Base-by-base conservation (phyloP, 2,329 filamentous ascomycete species). In the Sarocladiaceae sp. region DNA sequence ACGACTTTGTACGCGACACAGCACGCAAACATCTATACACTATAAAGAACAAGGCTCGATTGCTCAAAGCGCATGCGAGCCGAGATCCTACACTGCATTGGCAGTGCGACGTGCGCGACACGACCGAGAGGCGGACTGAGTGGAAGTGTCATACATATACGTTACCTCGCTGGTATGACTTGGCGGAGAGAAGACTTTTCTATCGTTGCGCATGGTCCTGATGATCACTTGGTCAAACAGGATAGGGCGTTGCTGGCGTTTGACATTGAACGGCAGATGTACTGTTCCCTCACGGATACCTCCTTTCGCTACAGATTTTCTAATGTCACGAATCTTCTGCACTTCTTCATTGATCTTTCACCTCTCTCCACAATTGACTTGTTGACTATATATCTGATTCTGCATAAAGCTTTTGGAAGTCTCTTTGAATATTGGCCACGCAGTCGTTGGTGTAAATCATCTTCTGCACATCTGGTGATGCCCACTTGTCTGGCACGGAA, bases 401-500 rank as follows among this genome's bases (percentile, higher is more conserved):
- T 26, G 61, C 62, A 56, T 67, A 80, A 35, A 81, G 57, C 60
- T 72, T 66, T 11, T 75, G 71, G 62, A 82, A 84, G 54, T 69
- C 68, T 39, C 81, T 76, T 48, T 67, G 65, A 0, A 81, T 75
- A 52, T 79, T 71, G 59, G 72, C 66, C 54, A 79, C 73, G 60
- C 81, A 83, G 64, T 86, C 83, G 61, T 83, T 73, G 10, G 77
- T 77, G 63, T 86, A 87, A 54, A 86, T 79, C 73, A 79, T 77
- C 62, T 76, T 73, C 68, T 87, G 83, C 26, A 86, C 80, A 59
- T 87, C 83, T 4, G 82, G 80, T 66, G 83, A 84, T 3, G 82
- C 83, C 84, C 84, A 87, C 68, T 86, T 86, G 66, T 87, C 84
- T 5, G 82, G 82, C 54, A 77, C 77, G 54, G 67, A 75, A 56